phyloP scores from a whole-genome alignment of 2,329 filamentous ascomycete species.

The Scorias spongiosa region DNA sequence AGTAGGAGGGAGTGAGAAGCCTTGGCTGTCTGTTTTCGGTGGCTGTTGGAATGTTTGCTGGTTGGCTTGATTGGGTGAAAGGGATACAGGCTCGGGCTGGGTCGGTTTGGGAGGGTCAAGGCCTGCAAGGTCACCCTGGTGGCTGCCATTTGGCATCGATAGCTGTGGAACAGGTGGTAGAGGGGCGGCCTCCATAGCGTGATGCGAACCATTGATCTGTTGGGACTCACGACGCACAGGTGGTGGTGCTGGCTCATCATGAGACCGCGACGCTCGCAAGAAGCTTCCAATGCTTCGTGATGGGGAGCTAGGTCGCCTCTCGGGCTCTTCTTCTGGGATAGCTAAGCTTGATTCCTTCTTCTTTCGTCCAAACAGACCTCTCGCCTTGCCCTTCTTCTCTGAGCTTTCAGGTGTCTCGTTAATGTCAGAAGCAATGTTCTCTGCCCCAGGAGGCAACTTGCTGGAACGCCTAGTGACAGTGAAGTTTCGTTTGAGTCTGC shows the following conservation, averaged over 20 bases:
- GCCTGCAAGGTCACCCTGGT: conserved; percentile 20
- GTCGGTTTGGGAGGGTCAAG: conserved; percentile 16
- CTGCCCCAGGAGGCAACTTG: neutral
- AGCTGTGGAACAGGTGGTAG: conserved; percentile 1
- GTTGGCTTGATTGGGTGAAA: neutral
- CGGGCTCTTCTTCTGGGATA: neutral
- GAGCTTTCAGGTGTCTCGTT: neutral
- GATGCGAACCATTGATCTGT: conserved; percentile 9
- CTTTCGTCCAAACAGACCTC: neutral
- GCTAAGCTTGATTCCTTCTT: neutral
- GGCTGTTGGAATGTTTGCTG: conserved; percentile 2
- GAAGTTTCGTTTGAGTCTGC: neutral
- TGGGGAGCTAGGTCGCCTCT: neutral
- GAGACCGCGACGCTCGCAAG: neutral
- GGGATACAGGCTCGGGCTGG: conserved; percentile 5
- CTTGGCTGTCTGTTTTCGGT: conserved; percentile 45
- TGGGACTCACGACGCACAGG: conserved; percentile 6
- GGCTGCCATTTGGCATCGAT: conserved; percentile 15
- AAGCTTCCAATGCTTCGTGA: neutral
- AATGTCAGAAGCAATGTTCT: neutral
- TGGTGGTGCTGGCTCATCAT: neutral
- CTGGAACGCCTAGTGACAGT: neutral
- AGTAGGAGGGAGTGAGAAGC: conserved; percentile 57
- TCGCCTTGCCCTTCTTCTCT: neutral
- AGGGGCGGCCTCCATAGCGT: conserved; percentile 1